Base-by-base conservation (phyloP, 2,329 filamentous ascomycete species). In the Zelopaecilomyces penicillatus region DNA sequence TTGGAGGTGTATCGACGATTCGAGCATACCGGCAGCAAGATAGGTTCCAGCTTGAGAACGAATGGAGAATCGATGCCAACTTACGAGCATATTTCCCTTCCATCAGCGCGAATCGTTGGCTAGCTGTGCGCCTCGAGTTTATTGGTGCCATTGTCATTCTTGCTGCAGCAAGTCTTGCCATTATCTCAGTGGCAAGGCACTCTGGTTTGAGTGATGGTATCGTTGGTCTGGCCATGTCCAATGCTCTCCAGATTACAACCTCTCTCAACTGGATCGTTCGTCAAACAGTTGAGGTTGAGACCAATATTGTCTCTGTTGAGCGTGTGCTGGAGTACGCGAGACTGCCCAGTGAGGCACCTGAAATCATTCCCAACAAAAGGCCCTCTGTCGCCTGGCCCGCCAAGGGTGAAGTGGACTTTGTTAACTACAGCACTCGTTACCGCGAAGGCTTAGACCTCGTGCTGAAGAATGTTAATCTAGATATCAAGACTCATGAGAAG, bases 231-330 rank as follows among this genome's bases (percentile, higher is more conserved):
- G 82, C 87, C 52, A 95, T 98, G 89, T 95, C 91, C 39, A 96
- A 97, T 67, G 93, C 90, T 34, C 76, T 98, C 51, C 88, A 96
- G 69, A 97, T 98, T 60, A 98, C 93, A 2, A 87, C 91, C 54
- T 95, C 90, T 32, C 77, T 98, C 58, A 98, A 97, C 71, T 98
- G 93, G 93, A 96, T 98, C 59, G 93, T 98, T 42, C 82, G 94
- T 47, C 93, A 98, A 68, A 96, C 90, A 0, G 93, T 98, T 31
- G 94, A 98, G 66, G 93, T 98, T n/a, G 94, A 98, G 73, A 97
- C 91, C n/a, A 98, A 98, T 66, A 98, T 98, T 59, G 91, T 98
- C 38, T 95, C 91, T 7, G 93, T 98, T 33, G 93, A 98, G 74
- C 85, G 93, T 59, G 90, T 98, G 39, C 81, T 98, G 41, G 94